Evolutionary conservation across 305 asterid species (phyloP).

Genomic region (Salvia sclarea): DNA sequence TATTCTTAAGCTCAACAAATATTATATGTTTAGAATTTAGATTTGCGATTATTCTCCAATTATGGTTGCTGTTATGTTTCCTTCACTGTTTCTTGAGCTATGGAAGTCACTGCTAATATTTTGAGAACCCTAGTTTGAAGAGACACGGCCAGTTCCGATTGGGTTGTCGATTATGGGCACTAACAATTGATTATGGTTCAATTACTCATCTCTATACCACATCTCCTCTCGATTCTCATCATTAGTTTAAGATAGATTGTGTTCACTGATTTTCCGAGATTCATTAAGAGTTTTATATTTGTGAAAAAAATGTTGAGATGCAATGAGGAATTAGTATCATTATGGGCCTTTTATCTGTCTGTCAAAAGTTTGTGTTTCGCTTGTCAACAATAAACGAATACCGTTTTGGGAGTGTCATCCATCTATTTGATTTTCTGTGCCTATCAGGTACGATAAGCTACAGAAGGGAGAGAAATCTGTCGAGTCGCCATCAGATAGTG

Average conservation of each 20-base stretch:
- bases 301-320: not conserved
- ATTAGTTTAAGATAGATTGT: too few relatives aligned
- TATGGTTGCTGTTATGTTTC: not conserved
- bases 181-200: too few relatives aligned
- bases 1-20: slow-evolving; percentile 1
- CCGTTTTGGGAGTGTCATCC: not conserved
- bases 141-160: not conserved
- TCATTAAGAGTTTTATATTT: not conserved
- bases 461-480: slow-evolving; percentile 55
- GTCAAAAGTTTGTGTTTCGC: not conserved
- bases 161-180: too few relatives aligned
- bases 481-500: slow-evolving; percentile 37
- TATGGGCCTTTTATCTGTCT: not conserved
- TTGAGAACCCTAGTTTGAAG: not conserved
- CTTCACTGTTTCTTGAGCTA: slow-evolving; percentile 8
- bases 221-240: too few relatives aligned
- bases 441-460: slow-evolving; percentile 73
- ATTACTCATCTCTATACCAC: too few relatives aligned
- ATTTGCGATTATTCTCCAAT: not conserved
- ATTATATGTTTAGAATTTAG: slow-evolving; percentile 3
- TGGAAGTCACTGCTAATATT: not conserved
- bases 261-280: not conserved
- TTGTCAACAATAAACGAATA: slow-evolving; percentile 1
- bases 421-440: slow-evolving; percentile 13
- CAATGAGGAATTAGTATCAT: not conserved